These are phyloP conservation scores for Trichoderma citrinoviride DNA, from an alignment of 2,329 filamentous ascomycete species.

Conservation along the genomic window DNA sequence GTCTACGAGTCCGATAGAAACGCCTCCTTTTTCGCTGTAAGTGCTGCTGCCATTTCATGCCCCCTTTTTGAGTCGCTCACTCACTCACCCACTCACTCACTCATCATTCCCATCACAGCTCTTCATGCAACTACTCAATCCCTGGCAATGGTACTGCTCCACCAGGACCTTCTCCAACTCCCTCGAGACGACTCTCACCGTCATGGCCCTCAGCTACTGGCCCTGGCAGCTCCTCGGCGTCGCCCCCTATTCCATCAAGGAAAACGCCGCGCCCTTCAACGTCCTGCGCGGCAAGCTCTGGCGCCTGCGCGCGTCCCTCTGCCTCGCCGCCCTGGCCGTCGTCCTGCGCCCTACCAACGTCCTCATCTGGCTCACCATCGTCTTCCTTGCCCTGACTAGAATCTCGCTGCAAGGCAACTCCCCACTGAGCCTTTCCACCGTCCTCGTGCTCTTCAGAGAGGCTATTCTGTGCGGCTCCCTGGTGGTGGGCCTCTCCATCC, in stretches of 20 bases:
- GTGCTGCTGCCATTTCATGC: constrained; percentile 28
- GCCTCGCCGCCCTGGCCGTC: constrained; percentile 77
- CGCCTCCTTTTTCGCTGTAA: constrained; percentile 68
- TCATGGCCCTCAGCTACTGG: constrained; percentile 76
- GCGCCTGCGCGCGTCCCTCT: constrained; percentile 56
- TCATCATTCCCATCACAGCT: constrained; percentile 29
- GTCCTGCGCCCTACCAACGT: constrained; percentile 86
- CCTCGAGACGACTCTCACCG: constrained; percentile 83
- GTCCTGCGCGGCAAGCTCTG: constrained; percentile 29
- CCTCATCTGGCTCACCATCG: constrained; percentile 75
- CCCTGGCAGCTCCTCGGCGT: constrained; percentile 71
- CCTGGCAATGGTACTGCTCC: constrained; percentile 97
- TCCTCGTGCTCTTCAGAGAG: constrained; percentile 60
- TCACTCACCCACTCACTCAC: not conserved
- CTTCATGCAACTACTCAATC: constrained; percentile 38
- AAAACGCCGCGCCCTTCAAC: constrained; percentile 36
- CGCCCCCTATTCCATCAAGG: constrained; percentile 40
- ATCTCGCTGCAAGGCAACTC: constrained; percentile 38
- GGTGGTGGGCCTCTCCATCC: constrained; percentile 61
- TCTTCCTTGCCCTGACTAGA: constrained; percentile 45
- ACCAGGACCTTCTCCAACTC: constrained; percentile 93
- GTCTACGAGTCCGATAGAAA: constrained; percentile 67
- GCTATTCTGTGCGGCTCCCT: constrained; percentile 59
- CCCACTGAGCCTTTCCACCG: constrained; percentile 42
- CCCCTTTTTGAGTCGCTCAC: not conserved